A percentile compares a stretch with the other conserved stretches of the same genome.
Evolutionary conservation across 768 basidiomycete genomes (phyloP).

Genomic region (Suillus ampliporus): DNA sequence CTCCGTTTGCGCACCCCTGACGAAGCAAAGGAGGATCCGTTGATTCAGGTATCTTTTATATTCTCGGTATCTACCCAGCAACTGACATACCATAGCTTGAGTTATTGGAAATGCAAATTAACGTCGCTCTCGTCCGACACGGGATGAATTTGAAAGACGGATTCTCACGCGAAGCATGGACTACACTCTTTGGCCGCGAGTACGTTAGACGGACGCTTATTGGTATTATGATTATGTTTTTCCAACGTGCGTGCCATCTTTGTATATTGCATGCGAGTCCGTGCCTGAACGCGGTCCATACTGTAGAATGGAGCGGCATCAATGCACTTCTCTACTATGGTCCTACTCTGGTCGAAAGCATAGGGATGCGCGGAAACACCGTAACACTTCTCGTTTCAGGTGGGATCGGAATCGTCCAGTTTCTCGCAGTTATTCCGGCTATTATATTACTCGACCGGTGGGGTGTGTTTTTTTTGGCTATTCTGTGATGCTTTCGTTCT

Average conservation of each 20-base stretch:
- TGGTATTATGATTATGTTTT: constrained; percentile 79
- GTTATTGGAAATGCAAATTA: constrained; percentile 76
- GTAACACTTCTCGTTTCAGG: constrained; percentile 73
- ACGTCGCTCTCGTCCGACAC: constrained; percentile 57
- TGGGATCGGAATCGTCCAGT: constrained; percentile 80
- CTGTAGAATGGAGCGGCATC: constrained; percentile 84
- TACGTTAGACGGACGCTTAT: constrained; percentile 69
- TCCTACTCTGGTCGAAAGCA: constrained; percentile 66
- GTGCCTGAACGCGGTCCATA: background rate
- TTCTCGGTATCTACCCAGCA: background rate
- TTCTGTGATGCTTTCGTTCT: background rate
- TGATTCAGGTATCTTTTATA: constrained; percentile 48
- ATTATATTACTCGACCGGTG: constrained; percentile 72
- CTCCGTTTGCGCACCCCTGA: constrained; percentile 50
- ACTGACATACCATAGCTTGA: constrained; percentile 56
- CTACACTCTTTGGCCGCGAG: constrained; percentile 54
- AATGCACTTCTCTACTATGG: constrained; percentile 87
- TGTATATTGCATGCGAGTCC: background rate
- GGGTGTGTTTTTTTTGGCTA: constrained; percentile 43
- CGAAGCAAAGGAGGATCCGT: constrained; percentile 54
- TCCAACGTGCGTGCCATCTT: constrained; percentile 65
- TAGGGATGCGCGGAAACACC: constrained; percentile 66
- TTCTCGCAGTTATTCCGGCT: constrained; percentile 75
- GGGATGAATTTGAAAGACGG: constrained; percentile 29
- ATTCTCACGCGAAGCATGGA: constrained; percentile 53